Conservation (phyloP, 2,329 filamentous ascomycete species). For the Aurifilum marmelostoma region DNA sequence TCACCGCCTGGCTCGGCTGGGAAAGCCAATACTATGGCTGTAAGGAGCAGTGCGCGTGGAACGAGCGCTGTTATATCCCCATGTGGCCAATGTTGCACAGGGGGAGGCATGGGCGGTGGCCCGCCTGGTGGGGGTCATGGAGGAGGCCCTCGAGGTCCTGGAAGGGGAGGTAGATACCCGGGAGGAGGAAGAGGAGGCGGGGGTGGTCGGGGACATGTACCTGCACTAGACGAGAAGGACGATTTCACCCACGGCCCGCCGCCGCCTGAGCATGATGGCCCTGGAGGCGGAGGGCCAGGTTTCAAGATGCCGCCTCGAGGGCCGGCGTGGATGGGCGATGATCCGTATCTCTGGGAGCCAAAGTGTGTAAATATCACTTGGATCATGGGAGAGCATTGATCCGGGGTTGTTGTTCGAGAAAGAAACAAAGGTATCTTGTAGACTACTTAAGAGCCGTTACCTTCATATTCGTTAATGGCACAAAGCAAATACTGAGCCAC, state of each 20-base stretch:
- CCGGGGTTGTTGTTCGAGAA: not conserved
- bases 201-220: constrained; percentile 11
- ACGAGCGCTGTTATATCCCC: constrained; percentile 53
- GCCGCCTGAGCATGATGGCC: constrained; percentile 19
- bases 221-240: not conserved
- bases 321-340: constrained; percentile 34
- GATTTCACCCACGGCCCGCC: constrained; percentile 1
- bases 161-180: constrained; percentile 9
- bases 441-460: constrained; percentile 1
- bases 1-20: constrained; percentile 56
- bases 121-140: constrained; percentile 26
- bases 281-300: constrained; percentile 14
- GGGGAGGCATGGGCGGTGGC: constrained; percentile 12
- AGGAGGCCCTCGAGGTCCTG: constrained; percentile 16
- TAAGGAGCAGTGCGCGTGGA: constrained; percentile 43
- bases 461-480: not conserved
- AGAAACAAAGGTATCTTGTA: not conserved
- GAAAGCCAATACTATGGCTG: constrained; percentile 50
- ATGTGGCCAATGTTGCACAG: constrained; percentile 50
- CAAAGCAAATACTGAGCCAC: not conserved
- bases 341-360: constrained; percentile 38
- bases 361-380: constrained; percentile 32
- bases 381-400: constrained; percentile 26
- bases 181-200: constrained; percentile 9
- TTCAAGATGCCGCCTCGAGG: constrained; percentile 30